phyloP scores from a whole-genome alignment of 345 rosid species.

The Arabis hirsuta region DNA sequence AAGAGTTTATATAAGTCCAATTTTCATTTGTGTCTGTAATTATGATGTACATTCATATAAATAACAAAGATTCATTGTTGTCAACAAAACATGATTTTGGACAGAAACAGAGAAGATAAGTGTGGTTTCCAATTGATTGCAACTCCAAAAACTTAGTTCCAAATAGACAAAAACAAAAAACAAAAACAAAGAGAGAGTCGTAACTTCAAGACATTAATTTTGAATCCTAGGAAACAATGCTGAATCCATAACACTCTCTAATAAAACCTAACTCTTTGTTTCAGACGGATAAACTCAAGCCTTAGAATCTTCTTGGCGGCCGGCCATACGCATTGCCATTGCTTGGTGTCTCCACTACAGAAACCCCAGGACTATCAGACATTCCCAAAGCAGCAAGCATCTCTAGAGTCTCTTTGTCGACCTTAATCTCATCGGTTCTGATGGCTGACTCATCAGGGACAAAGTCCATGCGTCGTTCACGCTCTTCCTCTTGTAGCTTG shows the following conservation, averaged over 20 bases:
- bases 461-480: constrained; percentile 84
- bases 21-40: too few species aligned
- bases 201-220: constrained; percentile 7
- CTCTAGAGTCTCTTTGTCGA: constrained; percentile 70
- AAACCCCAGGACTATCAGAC: constrained; percentile 60
- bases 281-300: constrained; percentile 9
- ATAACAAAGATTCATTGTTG: too few species aligned
- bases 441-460: constrained; percentile 86
- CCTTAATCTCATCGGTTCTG: constrained; percentile 57
- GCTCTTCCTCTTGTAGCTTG: constrained; percentile 86
- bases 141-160: constrained; percentile 2
- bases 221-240: constrained; percentile 11
- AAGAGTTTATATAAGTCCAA: neutral
- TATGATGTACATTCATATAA: too few species aligned
- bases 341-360: constrained; percentile 23
- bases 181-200: neutral
- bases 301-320: constrained; percentile 15
- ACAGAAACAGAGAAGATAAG: neutral
- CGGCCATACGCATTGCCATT: constrained; percentile 2
- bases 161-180: neutral
- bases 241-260: neutral
- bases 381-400: constrained; percentile 80
- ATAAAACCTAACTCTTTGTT: neutral
- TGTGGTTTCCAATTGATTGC: neutral
- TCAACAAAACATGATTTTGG: neutral